Base-by-base conservation (phyloP, 1,139 yeast species). In the Groenewaldozyma auringiensis region DNA sequence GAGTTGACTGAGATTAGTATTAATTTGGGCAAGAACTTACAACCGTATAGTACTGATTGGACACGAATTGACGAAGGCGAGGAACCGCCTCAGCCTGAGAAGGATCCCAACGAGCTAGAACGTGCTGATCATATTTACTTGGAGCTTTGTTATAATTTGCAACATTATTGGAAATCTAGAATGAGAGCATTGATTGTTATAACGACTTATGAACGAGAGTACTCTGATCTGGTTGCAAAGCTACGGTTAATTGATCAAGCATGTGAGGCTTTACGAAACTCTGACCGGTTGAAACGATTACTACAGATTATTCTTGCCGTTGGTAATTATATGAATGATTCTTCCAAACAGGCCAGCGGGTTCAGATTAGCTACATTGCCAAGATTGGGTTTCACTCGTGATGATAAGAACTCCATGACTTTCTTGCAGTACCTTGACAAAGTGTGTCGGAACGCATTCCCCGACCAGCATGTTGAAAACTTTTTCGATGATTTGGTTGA, bases 271-370 rank as follows among this genome's bases (percentile, higher is more conserved):
- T 69, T 89, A n/a, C 69, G 72, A 44, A 68, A 73, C 6, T 85
- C 95, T 0, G 71, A 71, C n/a, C 75, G 78, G 40, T 73, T 92
- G 56, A 75, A 78, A 52, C 75, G 76, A 48, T 75, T 89, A 8
- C 69, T 92, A 47, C 83, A 82, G 41, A 76, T 92, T 37, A 85
- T 92, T 45, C 74, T 88, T 53, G 82, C 83, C 17, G 81, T 92
- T 49, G 98, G 97, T 20, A 92, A 92, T 60, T 88, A 81, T 59
- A 92, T 92, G 97, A 92, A 92, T 62, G 95, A 86, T 58, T 67
- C 72, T 29, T 70, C 83, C 4, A 88, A 84, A 58, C 82, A 81
- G 54, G 96, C 95, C 0, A 66, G 74, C 46, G 98, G 97, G 1
- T 88, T 92, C 68, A 81, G 79, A 56, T 69, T 92, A 38, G 84